Evolutionary conservation across 108 stramenopile genomes (phyloP).

Genomic region (Fistulifera pelliculosa): DNA sequence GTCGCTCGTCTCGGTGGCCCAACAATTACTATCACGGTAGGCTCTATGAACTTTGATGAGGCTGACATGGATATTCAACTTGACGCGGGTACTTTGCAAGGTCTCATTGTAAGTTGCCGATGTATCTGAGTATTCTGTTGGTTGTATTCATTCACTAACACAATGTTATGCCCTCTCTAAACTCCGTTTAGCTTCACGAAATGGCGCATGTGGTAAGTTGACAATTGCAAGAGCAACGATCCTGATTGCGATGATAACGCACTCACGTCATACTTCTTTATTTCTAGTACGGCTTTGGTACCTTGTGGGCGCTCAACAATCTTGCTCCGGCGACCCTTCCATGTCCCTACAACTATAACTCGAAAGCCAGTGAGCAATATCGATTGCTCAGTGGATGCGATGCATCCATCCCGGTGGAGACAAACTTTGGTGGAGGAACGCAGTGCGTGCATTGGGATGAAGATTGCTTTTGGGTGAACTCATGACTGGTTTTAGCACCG

Average conservation of each 20-base stretch:
- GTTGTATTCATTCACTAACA: too few species aligned
- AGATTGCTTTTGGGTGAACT: neutral
- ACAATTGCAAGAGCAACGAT: too few species aligned
- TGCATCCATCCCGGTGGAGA: neutral
- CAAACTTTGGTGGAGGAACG: neutral
- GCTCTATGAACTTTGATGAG: constrained; percentile 3
- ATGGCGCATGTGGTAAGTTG: too few species aligned
- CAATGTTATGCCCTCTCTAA: too few species aligned
- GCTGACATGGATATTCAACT: neutral
- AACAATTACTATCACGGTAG: neutral
- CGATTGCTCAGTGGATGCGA: constrained; percentile 1
- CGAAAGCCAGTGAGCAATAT: neutral
- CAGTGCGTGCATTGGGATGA: constrained; percentile 7
- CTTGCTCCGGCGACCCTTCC: neutral
- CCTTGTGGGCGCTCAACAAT: neutral
- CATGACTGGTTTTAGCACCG: neutral
- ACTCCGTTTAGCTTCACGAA: too few species aligned
- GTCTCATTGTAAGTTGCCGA: constrained; percentile 4
- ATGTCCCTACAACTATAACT: constrained; percentile 1
- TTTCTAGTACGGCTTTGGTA: neutral
- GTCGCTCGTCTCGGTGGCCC: neutral
- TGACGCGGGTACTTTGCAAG: neutral
- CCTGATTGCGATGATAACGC: neutral
- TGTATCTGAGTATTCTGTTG: too few species aligned
- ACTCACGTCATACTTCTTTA: neutral